A percentile compares a stretch with the other conserved stretches of the same genome.
Evolutionary conservation across 163 green algal genomes (phyloP).

Genomic region (Chlorella variabilis): DNA sequence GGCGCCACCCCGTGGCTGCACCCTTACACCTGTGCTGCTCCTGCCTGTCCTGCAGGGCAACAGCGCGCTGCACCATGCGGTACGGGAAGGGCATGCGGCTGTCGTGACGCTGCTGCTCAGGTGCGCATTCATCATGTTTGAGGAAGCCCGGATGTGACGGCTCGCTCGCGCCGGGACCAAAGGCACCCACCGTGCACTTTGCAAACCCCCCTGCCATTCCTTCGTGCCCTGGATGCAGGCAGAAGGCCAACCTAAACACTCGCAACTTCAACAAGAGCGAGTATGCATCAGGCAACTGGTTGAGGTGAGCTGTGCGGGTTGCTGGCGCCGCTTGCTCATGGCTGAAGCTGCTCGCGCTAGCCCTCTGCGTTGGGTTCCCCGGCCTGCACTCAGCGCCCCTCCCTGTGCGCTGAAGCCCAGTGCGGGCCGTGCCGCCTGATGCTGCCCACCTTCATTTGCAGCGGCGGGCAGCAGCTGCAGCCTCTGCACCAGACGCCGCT

Average conservation of each 20-base stretch:
- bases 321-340: too few relatives aligned
- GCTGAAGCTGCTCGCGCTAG: too few relatives aligned
- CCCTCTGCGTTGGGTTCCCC: too few relatives aligned
- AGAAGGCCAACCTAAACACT: not conserved
- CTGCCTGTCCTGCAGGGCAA: conserved; percentile 41
- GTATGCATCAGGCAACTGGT: conserved; percentile 39
- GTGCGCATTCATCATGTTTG: too few relatives aligned
- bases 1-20: not conserved
- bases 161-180: too few relatives aligned
- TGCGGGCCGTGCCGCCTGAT: too few relatives aligned
- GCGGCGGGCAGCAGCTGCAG: conserved; percentile 48
- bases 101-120: conserved; percentile 46
- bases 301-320: conserved; percentile 14
- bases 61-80: conserved; percentile 55
- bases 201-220: not conserved
- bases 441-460: too few relatives aligned
- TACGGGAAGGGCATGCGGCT: conserved; percentile 51
- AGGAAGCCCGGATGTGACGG: too few relatives aligned
- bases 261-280: conserved; percentile 40
- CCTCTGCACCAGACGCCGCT: conserved; percentile 63
- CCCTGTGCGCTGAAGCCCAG: too few relatives aligned
- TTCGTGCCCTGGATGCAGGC: not conserved
- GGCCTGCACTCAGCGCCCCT: too few relatives aligned
- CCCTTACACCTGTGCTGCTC: not conserved
- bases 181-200: not conserved